These are phyloP conservation scores for Ploettnerulaceae sp. DNA, from an alignment of 2,329 filamentous ascomycete species.

Conservation along the genomic window DNA sequence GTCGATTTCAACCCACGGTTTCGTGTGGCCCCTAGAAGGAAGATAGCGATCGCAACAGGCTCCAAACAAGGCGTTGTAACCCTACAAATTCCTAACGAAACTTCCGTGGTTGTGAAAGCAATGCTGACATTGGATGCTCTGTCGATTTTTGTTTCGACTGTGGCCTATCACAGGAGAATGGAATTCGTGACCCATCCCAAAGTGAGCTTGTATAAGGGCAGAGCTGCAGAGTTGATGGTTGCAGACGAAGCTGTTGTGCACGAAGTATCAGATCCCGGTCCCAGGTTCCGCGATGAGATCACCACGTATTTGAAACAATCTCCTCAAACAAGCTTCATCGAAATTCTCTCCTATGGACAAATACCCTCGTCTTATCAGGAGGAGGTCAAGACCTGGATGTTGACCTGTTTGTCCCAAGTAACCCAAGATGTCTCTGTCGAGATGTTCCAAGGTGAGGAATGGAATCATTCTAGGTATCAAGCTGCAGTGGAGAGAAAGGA, in stretches of 20 bases:
- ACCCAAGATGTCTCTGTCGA: not conserved
- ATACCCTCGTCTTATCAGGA: not conserved
- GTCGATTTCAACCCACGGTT: not conserved
- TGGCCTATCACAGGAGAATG: not conserved
- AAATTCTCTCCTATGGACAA: not conserved
- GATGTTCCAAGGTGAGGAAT: not conserved
- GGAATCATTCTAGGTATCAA: not conserved
- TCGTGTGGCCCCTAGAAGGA: not conserved
- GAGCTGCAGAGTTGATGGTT: not conserved
- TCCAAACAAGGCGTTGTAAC: not conserved
- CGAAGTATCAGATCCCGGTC: not conserved
- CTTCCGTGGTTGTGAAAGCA: not conserved
- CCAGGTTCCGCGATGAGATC: not conserved
- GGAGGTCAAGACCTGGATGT: not conserved
- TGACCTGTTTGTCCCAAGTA: not conserved
- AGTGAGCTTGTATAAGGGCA: not conserved
- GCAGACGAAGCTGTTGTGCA: not conserved
- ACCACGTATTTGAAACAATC: not conserved
- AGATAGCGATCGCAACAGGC: not conserved
- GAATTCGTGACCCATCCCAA: not conserved
- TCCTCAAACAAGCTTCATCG: not conserved
- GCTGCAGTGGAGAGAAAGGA: not conserved
- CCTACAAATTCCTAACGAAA: not conserved
- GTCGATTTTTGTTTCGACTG: not conserved
- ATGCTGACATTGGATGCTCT: not conserved